phyloP scores from a whole-genome alignment of 1,284 basidiomycete genomes.

The Veloboletus limbatus region DNA sequence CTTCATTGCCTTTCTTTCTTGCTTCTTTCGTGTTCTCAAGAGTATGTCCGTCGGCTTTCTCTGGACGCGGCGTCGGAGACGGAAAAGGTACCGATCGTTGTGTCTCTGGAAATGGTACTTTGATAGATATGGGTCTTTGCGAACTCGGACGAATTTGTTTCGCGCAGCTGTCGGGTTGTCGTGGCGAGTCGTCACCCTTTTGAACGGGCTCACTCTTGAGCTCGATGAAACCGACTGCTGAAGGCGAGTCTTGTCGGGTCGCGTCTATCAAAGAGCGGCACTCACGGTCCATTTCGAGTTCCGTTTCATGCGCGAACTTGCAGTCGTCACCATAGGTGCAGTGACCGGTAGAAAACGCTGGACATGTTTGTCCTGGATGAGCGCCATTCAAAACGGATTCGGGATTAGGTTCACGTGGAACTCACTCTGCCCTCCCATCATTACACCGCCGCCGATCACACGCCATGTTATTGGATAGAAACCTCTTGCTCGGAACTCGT shows the following conservation, averaged over 20 bases:
- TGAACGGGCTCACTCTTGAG: conserved; percentile 1
- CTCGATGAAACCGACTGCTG: conserved; percentile 24
- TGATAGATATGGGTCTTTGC: conserved; percentile 9
- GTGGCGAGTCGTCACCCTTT: background rate
- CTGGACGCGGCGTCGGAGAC: background rate
- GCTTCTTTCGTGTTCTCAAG: background rate
- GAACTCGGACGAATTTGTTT: conserved; percentile 7
- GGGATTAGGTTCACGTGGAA: background rate
- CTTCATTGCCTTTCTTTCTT: background rate
- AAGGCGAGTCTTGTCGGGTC: background rate
- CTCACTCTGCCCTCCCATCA: conserved; percentile 45
- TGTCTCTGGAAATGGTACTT: background rate
- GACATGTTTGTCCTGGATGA: conserved; percentile 40
- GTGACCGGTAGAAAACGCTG: conserved; percentile 34
- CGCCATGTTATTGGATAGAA: conserved; percentile 45
- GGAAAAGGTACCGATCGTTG: background rate
- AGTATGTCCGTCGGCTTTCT: background rate
- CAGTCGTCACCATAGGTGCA: conserved; percentile 41
- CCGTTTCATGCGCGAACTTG: conserved; percentile 37
- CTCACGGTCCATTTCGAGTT: conserved; percentile 25
- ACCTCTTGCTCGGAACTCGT: conserved; percentile 22
- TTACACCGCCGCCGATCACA: conserved; percentile 49
- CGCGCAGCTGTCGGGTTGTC: conserved; percentile 1
- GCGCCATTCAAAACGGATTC: background rate
- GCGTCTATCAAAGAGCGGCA: background rate